Base-by-base conservation (phyloP, 2,329 filamentous ascomycete genomes). In the Phyllosticta ampelicida region DNA sequence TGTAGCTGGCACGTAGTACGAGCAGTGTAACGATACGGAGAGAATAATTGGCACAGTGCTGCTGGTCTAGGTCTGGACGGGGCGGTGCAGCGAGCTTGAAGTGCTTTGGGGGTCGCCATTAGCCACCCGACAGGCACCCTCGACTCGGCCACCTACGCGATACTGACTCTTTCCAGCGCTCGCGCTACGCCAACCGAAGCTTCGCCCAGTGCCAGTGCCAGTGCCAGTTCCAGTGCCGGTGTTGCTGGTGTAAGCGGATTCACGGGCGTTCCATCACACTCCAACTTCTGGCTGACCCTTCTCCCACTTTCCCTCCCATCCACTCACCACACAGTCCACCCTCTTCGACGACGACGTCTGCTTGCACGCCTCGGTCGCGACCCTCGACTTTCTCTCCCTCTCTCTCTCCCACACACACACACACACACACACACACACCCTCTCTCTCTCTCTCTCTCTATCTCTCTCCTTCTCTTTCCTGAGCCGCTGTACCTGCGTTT, bases 231-330 rank as follows among this genome's bases (percentile, higher is more conserved):
- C 28, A 29, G 8, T 2, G 28, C 28, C 28, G 11, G 8, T 29
- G 28, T 10, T 10, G 11, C 29, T 36, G 13, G n/a, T 50, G 11
- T 13, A 56, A 56, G 54, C 54, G 29, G 54, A 56, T 53, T 51
- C 55, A 58, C 51, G 49, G 53, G 50, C 30, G 55, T 58, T 58
- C 53, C 55, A 58, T 58, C 55, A 53, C 48, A n/a, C 55, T 20
- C 55, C 36, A 28, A 23, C 55, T 53, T 51, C 11, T 51, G 30
- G 55, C 55, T 53, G 29, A 49, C 54, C 48, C 29, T 48, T 20
- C 13, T 11, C 48, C 48, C n/a, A 16, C 54, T 52, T 5, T 50
- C n/a, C 55, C 53, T 29, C 30, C 44, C 50, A 48, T 19, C 55
- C 50, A 21, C 36, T 51, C 50, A n/a, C 30, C 13, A 57, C 44